These are phyloP conservation scores for Oryza brachyantha DNA, from an alignment of 176 grass and related monocot genomes.

Conservation along the genomic window DNA sequence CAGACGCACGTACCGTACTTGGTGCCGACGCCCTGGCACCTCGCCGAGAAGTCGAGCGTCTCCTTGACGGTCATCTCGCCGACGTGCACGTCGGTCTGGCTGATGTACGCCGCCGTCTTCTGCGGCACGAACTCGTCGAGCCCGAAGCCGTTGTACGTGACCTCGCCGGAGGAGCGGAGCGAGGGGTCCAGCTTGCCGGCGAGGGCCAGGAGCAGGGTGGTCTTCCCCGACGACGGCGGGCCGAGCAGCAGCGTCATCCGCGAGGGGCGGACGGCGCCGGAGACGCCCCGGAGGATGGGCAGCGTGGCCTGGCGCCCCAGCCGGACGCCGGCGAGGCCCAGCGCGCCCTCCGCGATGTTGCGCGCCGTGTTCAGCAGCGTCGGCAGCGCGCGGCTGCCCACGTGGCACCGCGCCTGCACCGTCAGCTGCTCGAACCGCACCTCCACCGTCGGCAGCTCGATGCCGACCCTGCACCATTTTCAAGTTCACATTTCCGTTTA, in stretches of 20 bases:
- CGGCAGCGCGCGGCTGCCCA: constrained; percentile 78
- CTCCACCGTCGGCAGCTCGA: constrained; percentile 91
- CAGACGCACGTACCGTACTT: constrained; percentile 68
- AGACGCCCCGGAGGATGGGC: constrained; percentile 63
- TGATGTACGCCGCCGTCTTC: constrained; percentile 98
- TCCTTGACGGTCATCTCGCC: constrained; percentile 98
- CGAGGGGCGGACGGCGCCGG: constrained; percentile 56
- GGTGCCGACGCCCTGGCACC: constrained; percentile 89
- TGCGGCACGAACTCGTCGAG: constrained; percentile 81
- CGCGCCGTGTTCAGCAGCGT: constrained; percentile 71
- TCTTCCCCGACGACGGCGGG: constrained; percentile 96
- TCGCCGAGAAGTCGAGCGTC: constrained; percentile 93
- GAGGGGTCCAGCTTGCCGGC: constrained; percentile 82
- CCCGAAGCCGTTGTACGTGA: constrained; percentile 76
- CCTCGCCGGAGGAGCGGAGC: constrained; percentile 50
- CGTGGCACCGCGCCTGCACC: constrained; percentile 68
- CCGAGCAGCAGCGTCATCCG: constrained; percentile 94
- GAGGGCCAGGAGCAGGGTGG: constrained; percentile 76
- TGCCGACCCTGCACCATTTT: constrained; percentile 67
- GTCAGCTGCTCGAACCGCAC: constrained; percentile 78
- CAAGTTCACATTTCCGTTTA: background rate
- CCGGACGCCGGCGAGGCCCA: constrained; percentile 46
- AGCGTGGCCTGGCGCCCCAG: constrained; percentile 53
- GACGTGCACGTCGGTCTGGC: constrained; percentile 92
- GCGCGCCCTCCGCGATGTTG: constrained; percentile 58